phyloP scores from a whole-genome alignment of 2,329 filamentous ascomycete species.

The Sclerotinia trifoliorum region DNA sequence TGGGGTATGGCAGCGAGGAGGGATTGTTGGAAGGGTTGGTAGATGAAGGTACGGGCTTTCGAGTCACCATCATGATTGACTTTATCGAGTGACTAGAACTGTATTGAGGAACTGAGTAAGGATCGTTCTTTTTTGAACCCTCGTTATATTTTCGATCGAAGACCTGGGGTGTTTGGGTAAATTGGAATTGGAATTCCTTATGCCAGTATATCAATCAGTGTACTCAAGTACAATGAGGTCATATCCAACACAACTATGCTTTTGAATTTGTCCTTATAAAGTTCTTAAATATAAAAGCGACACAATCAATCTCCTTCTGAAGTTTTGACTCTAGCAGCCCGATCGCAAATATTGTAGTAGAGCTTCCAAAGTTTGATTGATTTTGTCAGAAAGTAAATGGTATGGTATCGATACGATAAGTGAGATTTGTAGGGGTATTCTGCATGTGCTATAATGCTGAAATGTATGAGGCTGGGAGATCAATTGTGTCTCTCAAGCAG shows the following conservation, averaged over 20 bases:
- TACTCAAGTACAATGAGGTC: conserved; percentile 8
- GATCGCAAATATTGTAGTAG: not conserved
- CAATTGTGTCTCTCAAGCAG: not conserved
- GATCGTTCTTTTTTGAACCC: not conserved
- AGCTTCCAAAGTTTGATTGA: not conserved
- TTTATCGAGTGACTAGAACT: not conserved
- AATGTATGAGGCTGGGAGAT: conserved; percentile 10
- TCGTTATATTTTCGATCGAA: not conserved
- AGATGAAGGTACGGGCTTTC: conserved; percentile 35
- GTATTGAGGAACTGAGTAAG: not conserved
- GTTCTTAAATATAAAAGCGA: not conserved
- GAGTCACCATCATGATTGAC: conserved; percentile 33
- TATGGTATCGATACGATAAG: conserved; percentile 16
- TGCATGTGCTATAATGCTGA: not conserved
- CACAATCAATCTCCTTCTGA: not conserved
- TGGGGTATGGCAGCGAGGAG: conserved; percentile 33
- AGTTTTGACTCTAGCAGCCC: not conserved
- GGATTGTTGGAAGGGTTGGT: conserved; percentile 20
- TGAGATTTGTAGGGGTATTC: conserved; percentile 3
- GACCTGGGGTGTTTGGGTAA: not conserved
- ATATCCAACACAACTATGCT: conserved; percentile 12
- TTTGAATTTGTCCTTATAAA: not conserved
- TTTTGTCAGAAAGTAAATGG: not conserved
- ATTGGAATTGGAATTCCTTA: not conserved
- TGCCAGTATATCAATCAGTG: not conserved